Evolutionary conservation across 2,329 filamentous ascomycete genomes (phyloP).

Genomic region (Neospermospora avenae): DNA sequence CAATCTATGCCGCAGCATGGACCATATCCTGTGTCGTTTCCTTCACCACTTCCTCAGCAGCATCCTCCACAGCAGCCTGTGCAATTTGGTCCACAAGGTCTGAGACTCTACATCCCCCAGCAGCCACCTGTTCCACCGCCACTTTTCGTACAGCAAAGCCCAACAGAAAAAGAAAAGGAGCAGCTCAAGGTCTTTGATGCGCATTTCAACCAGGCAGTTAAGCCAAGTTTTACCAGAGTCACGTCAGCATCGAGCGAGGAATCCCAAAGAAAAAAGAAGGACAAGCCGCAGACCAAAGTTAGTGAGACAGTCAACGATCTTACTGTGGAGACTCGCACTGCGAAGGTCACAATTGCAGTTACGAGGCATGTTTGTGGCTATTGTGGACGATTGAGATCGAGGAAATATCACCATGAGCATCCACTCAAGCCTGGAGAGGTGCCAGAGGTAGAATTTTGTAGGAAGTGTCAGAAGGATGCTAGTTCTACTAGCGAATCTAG

Average conservation of each 20-base stretch:
- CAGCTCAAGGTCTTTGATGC: constrained; percentile 23
- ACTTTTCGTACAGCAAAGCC: constrained; percentile 8
- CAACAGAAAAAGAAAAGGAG: constrained; percentile 20
- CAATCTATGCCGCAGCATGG: constrained; percentile 6
- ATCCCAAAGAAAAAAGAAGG: neutral
- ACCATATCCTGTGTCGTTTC: too few relatives aligned
- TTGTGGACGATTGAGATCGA: constrained; percentile 42
- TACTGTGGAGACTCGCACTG: neutral
- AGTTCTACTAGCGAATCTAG: constrained; percentile 25
- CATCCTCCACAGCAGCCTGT: constrained; percentile 3
- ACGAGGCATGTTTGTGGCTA: constrained; percentile 43
- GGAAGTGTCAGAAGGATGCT: constrained; percentile 37
- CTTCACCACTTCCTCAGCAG: neutral
- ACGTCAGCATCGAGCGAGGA: constrained; percentile 2
- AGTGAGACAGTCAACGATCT: neutral
- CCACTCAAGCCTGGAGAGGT: constrained; percentile 34
- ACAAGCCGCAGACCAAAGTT: neutral
- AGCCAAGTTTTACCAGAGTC: neutral
- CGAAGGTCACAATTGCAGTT: constrained; percentile 33
- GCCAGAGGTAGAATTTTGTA: constrained; percentile 37
- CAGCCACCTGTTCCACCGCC: constrained; percentile 3
- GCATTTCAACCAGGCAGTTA: constrained; percentile 19
- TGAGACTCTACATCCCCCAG: neutral
- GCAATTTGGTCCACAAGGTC: neutral
- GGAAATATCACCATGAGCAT: constrained; percentile 38